Evolutionary conservation across 1,284 basidiomycete genomes (phyloP).

Genomic region (Boletus smithii): DNA sequence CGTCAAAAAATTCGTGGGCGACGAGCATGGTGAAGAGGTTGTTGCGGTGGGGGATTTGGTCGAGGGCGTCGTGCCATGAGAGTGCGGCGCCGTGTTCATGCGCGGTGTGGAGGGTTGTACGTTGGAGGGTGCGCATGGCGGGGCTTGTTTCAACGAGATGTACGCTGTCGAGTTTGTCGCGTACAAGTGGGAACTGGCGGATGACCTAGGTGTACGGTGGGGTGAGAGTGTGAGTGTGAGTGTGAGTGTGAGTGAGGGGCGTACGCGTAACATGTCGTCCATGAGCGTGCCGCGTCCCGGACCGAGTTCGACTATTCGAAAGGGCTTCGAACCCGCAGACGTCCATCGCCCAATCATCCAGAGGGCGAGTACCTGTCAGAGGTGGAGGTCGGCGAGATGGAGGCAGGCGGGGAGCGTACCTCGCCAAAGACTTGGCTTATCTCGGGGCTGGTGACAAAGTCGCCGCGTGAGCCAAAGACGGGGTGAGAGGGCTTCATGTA

Average conservation of each 20-base stretch:
- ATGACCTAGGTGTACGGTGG: slow-evolving; percentile 43
- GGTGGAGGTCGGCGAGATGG: slow-evolving; percentile 8
- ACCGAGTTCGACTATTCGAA: slow-evolving; percentile 88
- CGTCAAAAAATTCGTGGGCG: slow-evolving; percentile 98
- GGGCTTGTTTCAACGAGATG: slow-evolving; percentile 82
- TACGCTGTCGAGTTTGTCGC: slow-evolving; percentile 48
- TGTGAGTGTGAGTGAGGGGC: slow-evolving; percentile 6
- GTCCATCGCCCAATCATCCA: slow-evolving; percentile 87
- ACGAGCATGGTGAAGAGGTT: slow-evolving; percentile 81
- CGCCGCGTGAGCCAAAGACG: slow-evolving; percentile 85
- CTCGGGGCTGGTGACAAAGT: slow-evolving; percentile 97
- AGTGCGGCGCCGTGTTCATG: slow-evolving; percentile 39
- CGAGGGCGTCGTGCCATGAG: slow-evolving; percentile 75
- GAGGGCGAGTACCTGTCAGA: slow-evolving; percentile 70
- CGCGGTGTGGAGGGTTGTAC: slow-evolving; percentile 45
- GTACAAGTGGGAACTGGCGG: slow-evolving; percentile 45
- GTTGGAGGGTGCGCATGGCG: slow-evolving; percentile 65
- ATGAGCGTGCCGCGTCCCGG: slow-evolving; percentile 93
- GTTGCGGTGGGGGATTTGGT: slow-evolving; percentile 55
- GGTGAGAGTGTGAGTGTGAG: too few relatives aligned
- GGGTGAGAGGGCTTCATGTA: slow-evolving; percentile 73
- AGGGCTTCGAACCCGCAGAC: slow-evolving; percentile 49
- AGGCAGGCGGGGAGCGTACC: slow-evolving; percentile 46
- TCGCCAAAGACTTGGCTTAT: slow-evolving; percentile 97
- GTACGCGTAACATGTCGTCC: slow-evolving; percentile 86